Evolutionary conservation across 1,284 basidiomycete genomes (phyloP).

Genomic region (Anthracocystis walkeri): DNA sequence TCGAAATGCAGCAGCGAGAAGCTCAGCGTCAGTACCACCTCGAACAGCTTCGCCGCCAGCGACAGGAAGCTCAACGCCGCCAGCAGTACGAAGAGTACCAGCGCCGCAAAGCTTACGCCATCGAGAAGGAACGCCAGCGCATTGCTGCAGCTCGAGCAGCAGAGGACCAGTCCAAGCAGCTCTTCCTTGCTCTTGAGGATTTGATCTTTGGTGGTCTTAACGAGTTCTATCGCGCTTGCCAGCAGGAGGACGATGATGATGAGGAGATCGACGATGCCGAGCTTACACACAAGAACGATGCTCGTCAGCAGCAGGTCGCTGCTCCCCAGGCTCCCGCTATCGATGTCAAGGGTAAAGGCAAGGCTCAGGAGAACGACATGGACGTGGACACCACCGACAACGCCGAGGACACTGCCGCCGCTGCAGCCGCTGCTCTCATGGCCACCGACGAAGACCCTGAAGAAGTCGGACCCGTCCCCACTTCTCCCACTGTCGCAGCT

Average conservation of each 20-base stretch:
- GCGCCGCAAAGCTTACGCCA: slow-evolving; percentile 45
- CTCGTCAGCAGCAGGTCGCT: slow-evolving; percentile 7
- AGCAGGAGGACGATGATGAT: slow-evolving; percentile 27
- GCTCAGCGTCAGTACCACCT: slow-evolving; percentile 41
- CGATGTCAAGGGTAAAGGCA: slow-evolving; percentile 47
- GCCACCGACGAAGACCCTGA: slow-evolving; percentile 40
- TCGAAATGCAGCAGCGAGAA: slow-evolving; percentile 42
- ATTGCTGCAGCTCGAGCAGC: slow-evolving; percentile 30
- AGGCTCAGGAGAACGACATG: slow-evolving; percentile 31
- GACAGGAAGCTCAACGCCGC: slow-evolving; percentile 39
- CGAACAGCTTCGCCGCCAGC: slow-evolving; percentile 46
- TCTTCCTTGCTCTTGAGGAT: slow-evolving; percentile 50
- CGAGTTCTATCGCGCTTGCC: slow-evolving; percentile 22
- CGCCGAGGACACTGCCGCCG: slow-evolving; percentile 8
- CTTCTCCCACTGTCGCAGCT: slow-evolving; percentile 12
- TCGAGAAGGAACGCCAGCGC: slow-evolving; percentile 47
- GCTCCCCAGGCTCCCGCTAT: slow-evolving; percentile 10
- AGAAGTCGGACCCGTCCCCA: slow-evolving; percentile 43
- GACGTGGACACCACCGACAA: slow-evolving; percentile 25
- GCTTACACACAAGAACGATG: slow-evolving; percentile 34
- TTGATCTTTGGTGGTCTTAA: slow-evolving; percentile 43
- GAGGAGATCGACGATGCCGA: slow-evolving; percentile 20
- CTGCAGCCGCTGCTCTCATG: slow-evolving; percentile 26
- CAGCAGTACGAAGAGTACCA: slow-evolving; percentile 51
- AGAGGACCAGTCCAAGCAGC: slow-evolving; percentile 37